Evolutionary conservation across 2,329 filamentous ascomycete genomes (phyloP), one percentile per base, ranked within the genome.

Genomic region (Exophiala calicioides): DNA sequence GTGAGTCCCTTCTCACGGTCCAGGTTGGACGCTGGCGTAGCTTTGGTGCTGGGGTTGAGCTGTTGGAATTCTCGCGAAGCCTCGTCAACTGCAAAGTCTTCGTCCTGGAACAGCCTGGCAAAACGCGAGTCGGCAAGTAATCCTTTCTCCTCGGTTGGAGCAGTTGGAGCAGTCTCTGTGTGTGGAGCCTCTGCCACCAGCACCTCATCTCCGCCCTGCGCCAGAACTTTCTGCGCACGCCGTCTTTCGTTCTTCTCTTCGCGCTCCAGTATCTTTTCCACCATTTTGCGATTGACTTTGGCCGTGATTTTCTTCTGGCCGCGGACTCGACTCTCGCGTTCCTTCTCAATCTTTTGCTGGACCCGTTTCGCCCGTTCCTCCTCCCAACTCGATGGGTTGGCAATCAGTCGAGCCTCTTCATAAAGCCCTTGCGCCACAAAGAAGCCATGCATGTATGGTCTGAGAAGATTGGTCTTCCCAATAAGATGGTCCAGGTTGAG

Each of bases 371-470:
- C 84, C 47, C 90, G 81, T 67, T 97, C 89, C 62, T 97, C 88
- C 64, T 96, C 89, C 78, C 87, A 95, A 41, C 94, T 80, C 64
- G 94, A 94, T 0, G 93, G 93, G 68, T 97, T 95, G 38, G 87
- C 86, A 60, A 97, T 95, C 50, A 98, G 74, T 44, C 88, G 79
- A 13, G 93, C 93, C 67, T 98, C 90, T 64, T 98, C 94, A 67
- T 98, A 97, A 19, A 98, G 72, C 62, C 90, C 89, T 60, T 94
- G 91, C 26, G 88, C 88, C 37, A 98, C 90, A 71, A 98, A 98
- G 76, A 93, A 97, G 59, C 93, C 94, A 66, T 98, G 93, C 94
- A 98, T 98, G 65, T 98, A 98, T 32, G 93, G 93, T 33, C 91
- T 80, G 30, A 98, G 74, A 15, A 97, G 73, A 62, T 88, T 93